These are phyloP conservation scores for Mycena filopes DNA, from an alignment of 768 basidiomycete species.

Conservation along the genomic window DNA sequence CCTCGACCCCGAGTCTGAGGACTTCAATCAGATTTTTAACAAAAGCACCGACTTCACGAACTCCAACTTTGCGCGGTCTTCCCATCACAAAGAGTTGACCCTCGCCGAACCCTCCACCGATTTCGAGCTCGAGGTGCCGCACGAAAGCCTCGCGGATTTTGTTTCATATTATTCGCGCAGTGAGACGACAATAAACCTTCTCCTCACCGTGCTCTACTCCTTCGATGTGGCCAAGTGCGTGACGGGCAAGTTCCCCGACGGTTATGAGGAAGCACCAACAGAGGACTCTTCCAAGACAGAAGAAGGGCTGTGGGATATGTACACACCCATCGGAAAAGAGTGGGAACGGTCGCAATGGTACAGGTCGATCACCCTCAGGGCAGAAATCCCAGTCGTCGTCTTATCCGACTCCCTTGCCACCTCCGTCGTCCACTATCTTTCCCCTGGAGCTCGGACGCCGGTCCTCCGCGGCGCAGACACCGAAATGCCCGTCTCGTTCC, in stretches of 20 bases:
- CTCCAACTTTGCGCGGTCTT: neutral
- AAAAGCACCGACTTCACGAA: neutral
- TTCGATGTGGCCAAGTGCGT: conserved; percentile 9
- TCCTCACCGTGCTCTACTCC: conserved; percentile 11
- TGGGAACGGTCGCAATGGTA: neutral
- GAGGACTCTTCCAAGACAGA: conserved; percentile 5
- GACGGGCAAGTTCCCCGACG: too few species aligned
- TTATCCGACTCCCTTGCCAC: neutral
- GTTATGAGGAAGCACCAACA: neutral
- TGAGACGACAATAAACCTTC: neutral
- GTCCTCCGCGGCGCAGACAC: neutral
- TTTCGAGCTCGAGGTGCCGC: conserved; percentile 15
- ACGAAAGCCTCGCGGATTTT: neutral
- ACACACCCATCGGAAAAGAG: neutral
- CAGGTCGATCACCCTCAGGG: neutral
- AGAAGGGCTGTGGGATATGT: conserved; percentile 21
- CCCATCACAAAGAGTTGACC: neutral
- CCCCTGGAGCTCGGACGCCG: neutral
- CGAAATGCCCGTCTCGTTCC: conserved; percentile 6
- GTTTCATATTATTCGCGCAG: conserved; percentile 7
- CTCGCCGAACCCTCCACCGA: neutral
- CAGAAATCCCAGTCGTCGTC: neutral
- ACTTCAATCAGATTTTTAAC: neutral
- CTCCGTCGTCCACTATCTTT: conserved; percentile 15
- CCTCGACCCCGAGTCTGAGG: neutral